These are phyloP conservation scores for Delonix regia DNA, from an alignment of 306 rosid genomes.

Conservation along the genomic window DNA sequence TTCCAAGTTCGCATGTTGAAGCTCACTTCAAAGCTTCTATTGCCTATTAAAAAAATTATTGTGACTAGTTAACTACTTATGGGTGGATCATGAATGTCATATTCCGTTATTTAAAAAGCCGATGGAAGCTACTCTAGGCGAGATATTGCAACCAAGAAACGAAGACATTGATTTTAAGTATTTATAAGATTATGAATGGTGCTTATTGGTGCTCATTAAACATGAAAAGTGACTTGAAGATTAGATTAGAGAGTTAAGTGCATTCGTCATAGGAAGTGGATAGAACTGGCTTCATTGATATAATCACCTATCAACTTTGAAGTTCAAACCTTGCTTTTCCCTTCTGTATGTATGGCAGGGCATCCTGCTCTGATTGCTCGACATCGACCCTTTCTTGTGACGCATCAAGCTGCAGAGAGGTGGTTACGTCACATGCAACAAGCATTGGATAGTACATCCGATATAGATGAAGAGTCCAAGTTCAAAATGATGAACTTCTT, in stretches of 20 bases:
- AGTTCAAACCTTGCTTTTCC: not conserved
- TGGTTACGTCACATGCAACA: constrained; percentile 87
- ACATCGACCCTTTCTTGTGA: constrained; percentile 76
- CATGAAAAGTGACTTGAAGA: too few relatives aligned
- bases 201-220: too few relatives aligned
- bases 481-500: constrained; percentile 67
- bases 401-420: constrained; percentile 76
- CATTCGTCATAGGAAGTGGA: not conserved
- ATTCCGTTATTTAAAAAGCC: too few relatives aligned
- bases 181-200: too few relatives aligned
- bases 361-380: constrained; percentile 91
- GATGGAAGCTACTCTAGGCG: too few relatives aligned
- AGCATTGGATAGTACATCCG: constrained; percentile 62
- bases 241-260: not conserved
- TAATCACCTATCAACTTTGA: not conserved
- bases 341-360: constrained; percentile 50
- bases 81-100: too few relatives aligned
- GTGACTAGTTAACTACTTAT: too few relatives aligned
- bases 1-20: too few relatives aligned
- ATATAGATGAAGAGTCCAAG: constrained; percentile 71
- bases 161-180: too few relatives aligned
- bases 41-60: too few relatives aligned
- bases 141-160: too few relatives aligned
- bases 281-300: not conserved
- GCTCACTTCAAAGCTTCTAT: too few relatives aligned